Evolutionary conservation across 2,329 filamentous ascomycete species (phyloP).

Genomic region (Zymoseptoria tritici): DNA sequence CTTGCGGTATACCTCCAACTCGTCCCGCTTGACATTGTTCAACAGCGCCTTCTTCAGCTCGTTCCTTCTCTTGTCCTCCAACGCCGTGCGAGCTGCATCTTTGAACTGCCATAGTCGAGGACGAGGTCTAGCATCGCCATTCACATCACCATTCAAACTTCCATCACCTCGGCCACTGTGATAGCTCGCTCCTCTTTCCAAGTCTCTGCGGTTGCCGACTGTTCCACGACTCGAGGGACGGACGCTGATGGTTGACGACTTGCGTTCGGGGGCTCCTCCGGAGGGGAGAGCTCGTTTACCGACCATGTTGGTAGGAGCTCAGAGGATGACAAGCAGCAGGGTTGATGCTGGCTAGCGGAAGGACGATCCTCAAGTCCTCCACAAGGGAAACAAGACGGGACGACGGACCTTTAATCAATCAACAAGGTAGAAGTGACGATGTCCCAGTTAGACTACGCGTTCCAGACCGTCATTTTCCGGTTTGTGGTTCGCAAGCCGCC

Average conservation of each 20-base stretch:
- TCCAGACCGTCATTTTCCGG: not conserved
- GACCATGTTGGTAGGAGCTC: slow-evolving; percentile 18
- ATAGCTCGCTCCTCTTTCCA: slow-evolving; percentile 15
- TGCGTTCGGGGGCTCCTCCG: slow-evolving; percentile 1
- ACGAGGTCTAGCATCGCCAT: slow-evolving; percentile 17
- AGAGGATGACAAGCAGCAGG: not conserved
- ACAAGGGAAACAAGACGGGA: not conserved
- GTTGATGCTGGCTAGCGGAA: not conserved
- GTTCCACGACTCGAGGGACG: slow-evolving; percentile 7
- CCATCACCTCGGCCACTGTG: slow-evolving; percentile 5
- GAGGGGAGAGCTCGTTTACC: slow-evolving; percentile 22
- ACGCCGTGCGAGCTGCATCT: slow-evolving; percentile 41
- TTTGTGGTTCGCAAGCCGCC: not conserved
- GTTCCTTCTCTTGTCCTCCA: slow-evolving; percentile 39
- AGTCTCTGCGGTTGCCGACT: slow-evolving; percentile 5
- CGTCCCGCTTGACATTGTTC: slow-evolving; percentile 39
- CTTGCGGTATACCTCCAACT: slow-evolving; percentile 45
- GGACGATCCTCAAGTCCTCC: not conserved
- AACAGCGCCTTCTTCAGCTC: slow-evolving; percentile 45
- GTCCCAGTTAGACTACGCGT: no score
- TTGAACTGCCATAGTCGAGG: slow-evolving; percentile 37
- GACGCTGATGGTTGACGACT: not conserved
- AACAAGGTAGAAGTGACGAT: not conserved
- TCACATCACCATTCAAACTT: slow-evolving; percentile 13
- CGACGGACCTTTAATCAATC: not conserved